Base-by-base conservation (phyloP, 805 yeast species). In the Candida chauliodis region DNA sequence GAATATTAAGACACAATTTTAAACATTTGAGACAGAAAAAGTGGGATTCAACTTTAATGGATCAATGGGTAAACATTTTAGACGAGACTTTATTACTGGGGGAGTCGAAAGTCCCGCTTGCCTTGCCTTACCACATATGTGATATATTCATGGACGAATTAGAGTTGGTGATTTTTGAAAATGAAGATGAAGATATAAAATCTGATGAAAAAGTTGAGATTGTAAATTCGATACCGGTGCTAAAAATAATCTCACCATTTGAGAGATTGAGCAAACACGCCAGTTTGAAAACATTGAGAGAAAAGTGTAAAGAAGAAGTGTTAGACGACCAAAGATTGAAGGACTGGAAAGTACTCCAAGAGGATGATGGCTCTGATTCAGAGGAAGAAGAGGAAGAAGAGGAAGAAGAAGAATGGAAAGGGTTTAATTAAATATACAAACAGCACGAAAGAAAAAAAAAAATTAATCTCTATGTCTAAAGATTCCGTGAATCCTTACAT, bases 131-230 rank as follows among this genome's bases (percentile, higher is more conserved):
- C 56, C 99, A 91, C 64, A 60, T 91, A 28, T 72, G 85, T 43
- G 98, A 93, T 61, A 78, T 93, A 5, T 79, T 78, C 55, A 58
- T 85, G 26, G 97, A 89, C 49, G 99, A 91, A 61, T 62, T 91
- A 43, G 95, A 84, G 52, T 73, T 73, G 45, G 75, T 81, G 2
- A 55, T 82, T 39, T 77, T 76, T 45, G 71, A 65, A 25, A 75
- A 69, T 11, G 65, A 66, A 29, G 76, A 72, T 17, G 73, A 64
- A 7, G 77, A 69, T 4, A 42, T 46, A 9, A 58, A 51, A 5
- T 73, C 69, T 2, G 69, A 66, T 8, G 70, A 58, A 4, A 56
- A 56, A 38, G 26, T 44, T 11, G 63, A 58, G 30, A 60, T 70
- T 19, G 59, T 75, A 7, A 52, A 55, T 2, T 54, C 60, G 1